Percentiles rank a stretch among this genome's conserved stretches.
These are phyloP conservation scores for Filobasidium wieringae DNA, from an alignment of 768 basidiomycete genomes.

Conservation along the genomic window DNA sequence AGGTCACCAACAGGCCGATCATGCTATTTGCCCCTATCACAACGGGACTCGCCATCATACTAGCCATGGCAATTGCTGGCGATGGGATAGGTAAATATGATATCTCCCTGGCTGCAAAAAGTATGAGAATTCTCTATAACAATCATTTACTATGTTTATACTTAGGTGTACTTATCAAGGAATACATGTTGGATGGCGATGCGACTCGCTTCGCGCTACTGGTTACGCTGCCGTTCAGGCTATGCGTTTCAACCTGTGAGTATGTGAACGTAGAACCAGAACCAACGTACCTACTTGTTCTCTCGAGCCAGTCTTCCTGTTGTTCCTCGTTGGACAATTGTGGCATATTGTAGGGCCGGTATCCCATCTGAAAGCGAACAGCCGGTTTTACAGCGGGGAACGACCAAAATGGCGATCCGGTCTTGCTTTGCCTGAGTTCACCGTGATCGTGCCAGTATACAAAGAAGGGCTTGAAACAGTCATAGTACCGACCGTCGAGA, in stretches of 20 bases:
- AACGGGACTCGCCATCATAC: constrained; percentile 29
- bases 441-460: constrained; percentile 72
- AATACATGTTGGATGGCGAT: constrained; percentile 56
- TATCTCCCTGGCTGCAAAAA: too few species aligned
- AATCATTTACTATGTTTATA: not conserved
- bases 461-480: constrained; percentile 49
- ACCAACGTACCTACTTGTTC: constrained; percentile 48
- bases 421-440: constrained; percentile 29
- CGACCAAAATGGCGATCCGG: constrained; percentile 27
- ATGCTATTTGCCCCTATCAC: constrained; percentile 30
- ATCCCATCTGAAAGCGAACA: constrained; percentile 35
- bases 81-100: constrained; percentile 37
- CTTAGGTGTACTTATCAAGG: constrained; percentile 52
- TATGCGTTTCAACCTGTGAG: too few species aligned
- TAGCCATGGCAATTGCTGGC: constrained; percentile 24
- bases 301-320: constrained; percentile 39
- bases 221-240: constrained; percentile 54
- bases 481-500: constrained; percentile 50
- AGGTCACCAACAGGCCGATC: constrained; percentile 26
- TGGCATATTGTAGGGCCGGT: constrained; percentile 39
- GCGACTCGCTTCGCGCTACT: constrained; percentile 57
- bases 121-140: constrained; percentile 39
- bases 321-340: constrained; percentile 29
- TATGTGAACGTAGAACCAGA: constrained; percentile 40
- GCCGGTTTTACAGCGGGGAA: constrained; percentile 33